Conservation (phyloP, 2,329 filamentous ascomycete species). For the Pseudogymnoascus sp. region DNA sequence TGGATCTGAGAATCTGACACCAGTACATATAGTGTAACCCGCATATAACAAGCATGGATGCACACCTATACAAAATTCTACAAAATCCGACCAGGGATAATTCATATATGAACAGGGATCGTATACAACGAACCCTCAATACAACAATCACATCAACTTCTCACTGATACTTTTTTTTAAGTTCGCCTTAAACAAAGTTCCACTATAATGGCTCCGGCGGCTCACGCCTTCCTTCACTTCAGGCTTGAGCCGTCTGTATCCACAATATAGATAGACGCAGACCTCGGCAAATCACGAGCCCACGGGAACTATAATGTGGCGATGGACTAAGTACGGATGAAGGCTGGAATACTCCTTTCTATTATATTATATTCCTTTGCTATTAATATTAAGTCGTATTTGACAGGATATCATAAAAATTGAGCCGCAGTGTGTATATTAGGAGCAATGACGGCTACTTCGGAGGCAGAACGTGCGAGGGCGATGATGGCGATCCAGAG, state of each 20-base stretch:
- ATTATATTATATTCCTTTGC: background rate
- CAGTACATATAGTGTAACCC: background rate
- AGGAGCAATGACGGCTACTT: background rate
- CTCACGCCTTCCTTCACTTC: background rate
- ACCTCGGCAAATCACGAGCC: slow-evolving; percentile 3
- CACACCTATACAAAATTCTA: background rate
- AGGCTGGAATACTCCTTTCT: background rate
- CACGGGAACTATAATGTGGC: background rate
- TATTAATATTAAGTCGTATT: background rate
- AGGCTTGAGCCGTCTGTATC: background rate
- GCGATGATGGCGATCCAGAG: slow-evolving; percentile 24
- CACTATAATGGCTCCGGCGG: background rate
- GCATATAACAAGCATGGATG: background rate
- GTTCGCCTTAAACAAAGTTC: background rate
- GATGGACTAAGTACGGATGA: background rate
- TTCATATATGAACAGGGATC: background rate
- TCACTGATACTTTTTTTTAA: background rate
- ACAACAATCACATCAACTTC: background rate
- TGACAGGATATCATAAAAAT: background rate
- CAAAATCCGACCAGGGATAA: background rate
- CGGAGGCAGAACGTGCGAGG: slow-evolving; percentile 13
- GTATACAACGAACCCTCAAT: background rate
- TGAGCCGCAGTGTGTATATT: background rate
- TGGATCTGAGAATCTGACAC: background rate
- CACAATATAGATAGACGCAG: background rate